Evolutionary conservation across 2,329 filamentous ascomycete genomes (phyloP).

Genomic region (Clonostachys sp.): DNA sequence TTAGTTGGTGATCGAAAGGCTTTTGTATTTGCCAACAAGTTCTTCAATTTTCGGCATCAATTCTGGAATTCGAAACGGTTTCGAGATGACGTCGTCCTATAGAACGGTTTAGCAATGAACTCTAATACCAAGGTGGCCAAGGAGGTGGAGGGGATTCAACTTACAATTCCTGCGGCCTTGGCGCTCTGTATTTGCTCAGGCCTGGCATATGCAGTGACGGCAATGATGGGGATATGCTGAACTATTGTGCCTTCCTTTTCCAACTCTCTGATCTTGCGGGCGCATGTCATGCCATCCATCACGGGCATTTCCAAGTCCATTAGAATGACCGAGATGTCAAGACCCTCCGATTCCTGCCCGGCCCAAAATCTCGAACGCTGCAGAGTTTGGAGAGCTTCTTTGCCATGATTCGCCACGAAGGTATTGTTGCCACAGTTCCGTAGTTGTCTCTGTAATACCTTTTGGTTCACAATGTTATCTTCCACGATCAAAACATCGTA

Average conservation of each 20-base stretch:
- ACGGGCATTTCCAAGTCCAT: constrained; percentile 85
- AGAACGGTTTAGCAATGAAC: constrained; percentile 1
- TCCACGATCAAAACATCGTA: constrained; percentile 62
- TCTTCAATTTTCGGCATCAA: constrained; percentile 64
- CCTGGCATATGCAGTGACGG: constrained; percentile 78
- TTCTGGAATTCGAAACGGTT: constrained; percentile 74
- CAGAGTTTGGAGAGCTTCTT: constrained; percentile 55
- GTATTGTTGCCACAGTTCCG: constrained; percentile 56
- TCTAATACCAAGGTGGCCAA: neutral
- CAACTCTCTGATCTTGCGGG: constrained; percentile 62
- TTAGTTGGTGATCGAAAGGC: constrained; percentile 12
- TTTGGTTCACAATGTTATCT: constrained; percentile 65
- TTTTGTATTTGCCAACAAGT: constrained; percentile 36
- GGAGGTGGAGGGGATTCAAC: constrained; percentile 16
- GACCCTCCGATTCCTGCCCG: constrained; percentile 37
- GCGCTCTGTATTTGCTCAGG: constrained; percentile 70
- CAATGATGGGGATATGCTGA: constrained; percentile 70
- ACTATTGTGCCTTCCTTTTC: constrained; percentile 58
- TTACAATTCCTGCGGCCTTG: constrained; percentile 67
- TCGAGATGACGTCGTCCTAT: constrained; percentile 71
- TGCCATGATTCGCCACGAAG: constrained; percentile 60
- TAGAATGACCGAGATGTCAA: constrained; percentile 62
- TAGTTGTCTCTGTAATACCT: constrained; percentile 57
- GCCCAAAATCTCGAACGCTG: constrained; percentile 52
- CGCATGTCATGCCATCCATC: constrained; percentile 76